Percentiles rank a stretch among this genome's conserved stretches.
phyloP scores from a whole-genome alignment of 352 stramenopile species.

The Globisporangium spinosum region DNA sequence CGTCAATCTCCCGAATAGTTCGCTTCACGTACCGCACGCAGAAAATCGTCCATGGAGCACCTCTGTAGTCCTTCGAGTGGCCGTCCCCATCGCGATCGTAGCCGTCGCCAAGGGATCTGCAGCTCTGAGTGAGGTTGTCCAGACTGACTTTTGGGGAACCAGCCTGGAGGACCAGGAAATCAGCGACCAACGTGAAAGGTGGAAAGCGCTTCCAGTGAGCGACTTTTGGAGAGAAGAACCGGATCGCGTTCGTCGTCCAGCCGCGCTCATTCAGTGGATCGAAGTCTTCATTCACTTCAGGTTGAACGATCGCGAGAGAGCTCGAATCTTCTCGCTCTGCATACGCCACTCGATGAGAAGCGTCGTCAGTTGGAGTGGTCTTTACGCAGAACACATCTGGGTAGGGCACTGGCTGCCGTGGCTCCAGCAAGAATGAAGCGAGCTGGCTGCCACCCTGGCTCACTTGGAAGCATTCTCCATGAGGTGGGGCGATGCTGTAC shows the following conservation, averaged over 20 bases:
- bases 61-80: slow-evolving; percentile 44
- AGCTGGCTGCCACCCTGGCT: slow-evolving; percentile 16
- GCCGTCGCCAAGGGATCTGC: slow-evolving; percentile 18
- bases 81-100: slow-evolving; percentile 42
- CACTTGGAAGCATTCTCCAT: slow-evolving; percentile 31
- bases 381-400: slow-evolving; percentile 34
- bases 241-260: slow-evolving; percentile 22
- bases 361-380: slow-evolving; percentile 27
- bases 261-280: slow-evolving; percentile 28
- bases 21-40: slow-evolving; percentile 31
- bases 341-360: slow-evolving; percentile 28
- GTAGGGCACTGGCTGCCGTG: slow-evolving; percentile 8
- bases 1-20: slow-evolving; percentile 29
- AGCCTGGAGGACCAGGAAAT: slow-evolving; percentile 35
- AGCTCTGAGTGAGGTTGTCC: slow-evolving; percentile 31
- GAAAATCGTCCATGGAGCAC: slow-evolving; percentile 43
- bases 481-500: slow-evolving; percentile 31
- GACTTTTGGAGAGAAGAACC: slow-evolving; percentile 23
- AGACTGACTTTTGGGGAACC: slow-evolving; percentile 21
- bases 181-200: slow-evolving; percentile 26
- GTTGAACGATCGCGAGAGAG: slow-evolving; percentile 27
- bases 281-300: slow-evolving; percentile 25
- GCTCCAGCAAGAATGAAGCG: slow-evolving; percentile 7
- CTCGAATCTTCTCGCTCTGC: slow-evolving; percentile 22
- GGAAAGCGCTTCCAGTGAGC: slow-evolving; percentile 29